Evolutionary conservation across 352 stramenopile species (phyloP), one percentile per base, ranked within the genome.

Genomic region (Phytophthora idaei): DNA sequence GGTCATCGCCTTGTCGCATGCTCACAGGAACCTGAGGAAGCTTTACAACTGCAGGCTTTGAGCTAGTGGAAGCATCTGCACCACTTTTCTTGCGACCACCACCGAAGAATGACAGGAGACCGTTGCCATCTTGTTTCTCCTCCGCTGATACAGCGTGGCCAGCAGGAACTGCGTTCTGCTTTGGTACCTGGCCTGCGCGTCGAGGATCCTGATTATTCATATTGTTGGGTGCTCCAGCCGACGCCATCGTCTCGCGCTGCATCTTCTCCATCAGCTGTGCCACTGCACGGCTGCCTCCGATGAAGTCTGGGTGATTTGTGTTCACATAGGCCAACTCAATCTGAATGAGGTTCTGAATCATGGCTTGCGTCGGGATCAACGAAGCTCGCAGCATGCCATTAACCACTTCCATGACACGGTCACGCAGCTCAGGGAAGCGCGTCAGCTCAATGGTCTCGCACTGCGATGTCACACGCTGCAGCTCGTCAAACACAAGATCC

Each of bases 251-350:
- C 57, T 95, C 81, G 72, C 97, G 77, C 79, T 98, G 87, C 61
- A 97, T 90, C 67, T 96, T 97, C 68, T 98, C 90, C 93, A 98
- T 99, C 25, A 99, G 71, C 61, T 97, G 85, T 14, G 95, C 93
- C 21, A 99, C 97, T 29, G 97, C 97, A 11, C 90, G 81, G 63
- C 92, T 98, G 41, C 97, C 97, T 51, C 97, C 97, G 60, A 99
- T 99, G 57, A 99, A 99, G 71, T 99, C 98, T 7, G 98, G 98
- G 81, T 99, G 98, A 73, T 98, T 98, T 21, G 97, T 99, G 84
- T 99, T 99, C 67, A 99, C 97, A 77, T 99, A 99, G 7, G 97
- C 96, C 60, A 99, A 76, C 83, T 99, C 98, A 66, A 99, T 98
- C 68, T 98, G 94, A 57, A 99, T 98, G 15, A 99, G 76, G 74